Base-by-base conservation (phyloP, 2,329 filamentous ascomycete species). In the Penicillium sp. region DNA sequence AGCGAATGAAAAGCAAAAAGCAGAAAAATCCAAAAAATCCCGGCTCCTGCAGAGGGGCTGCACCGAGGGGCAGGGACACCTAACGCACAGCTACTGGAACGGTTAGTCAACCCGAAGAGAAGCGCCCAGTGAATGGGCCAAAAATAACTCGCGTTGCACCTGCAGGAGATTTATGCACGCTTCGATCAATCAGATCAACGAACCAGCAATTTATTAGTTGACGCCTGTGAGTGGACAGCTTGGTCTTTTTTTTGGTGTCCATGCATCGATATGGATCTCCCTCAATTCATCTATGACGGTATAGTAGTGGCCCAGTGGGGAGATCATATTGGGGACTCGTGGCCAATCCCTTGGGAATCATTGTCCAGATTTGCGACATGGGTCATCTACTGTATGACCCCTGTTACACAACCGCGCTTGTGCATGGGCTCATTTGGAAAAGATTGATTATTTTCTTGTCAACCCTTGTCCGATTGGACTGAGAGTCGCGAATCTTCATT, bases 131-230 rank as follows among this genome's bases (percentile, higher is more conserved):
- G 53, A 39, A 64, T 59, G 64, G 57, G 49, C 54, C 62, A 58
- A 62, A 64, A 66, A 67, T 67, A 67, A 66, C 62, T 58, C 52
- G 57, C 59, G 52, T 59, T 64, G 54, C 60, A 61, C 59, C 64
- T 66, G 64, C 64, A 66, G 59, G 19, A 50, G n/a, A 62, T 55
- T 60, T 60, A 64, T 67, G 64, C 64, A 64, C 50, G 55, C 25
- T 45, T 56, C n/a, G 58, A 53, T 57, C 59, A 66, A 66, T 66
- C 53, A 61, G 58, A 60, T 51, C 45, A 26, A 29, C 52, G 29
- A 48, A 44, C 44, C 14, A 39, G 21, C 53, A 23, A 27, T 63
- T 62, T 60, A 23, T 19, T 45, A 35, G 23, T 46, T 29, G 21
- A 47, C 19, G 35, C 46, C 27, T 31, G 33, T 50, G 48, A 50